phyloP scores from a whole-genome alignment of 805 yeast species.

The Suhomyces vadensis region DNA sequence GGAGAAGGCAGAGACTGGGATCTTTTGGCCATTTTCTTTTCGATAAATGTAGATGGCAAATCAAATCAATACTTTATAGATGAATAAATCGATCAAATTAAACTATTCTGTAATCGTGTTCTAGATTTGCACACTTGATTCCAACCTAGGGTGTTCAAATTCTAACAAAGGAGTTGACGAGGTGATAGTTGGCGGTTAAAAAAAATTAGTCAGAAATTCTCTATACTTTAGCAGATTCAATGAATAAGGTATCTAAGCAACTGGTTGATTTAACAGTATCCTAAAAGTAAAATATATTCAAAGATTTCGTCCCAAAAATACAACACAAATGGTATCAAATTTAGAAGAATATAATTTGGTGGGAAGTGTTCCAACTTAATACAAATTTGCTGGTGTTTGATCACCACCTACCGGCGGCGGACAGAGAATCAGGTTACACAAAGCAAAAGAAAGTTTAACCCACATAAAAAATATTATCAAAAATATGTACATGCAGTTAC shows the following conservation, averaged over 20 bases:
- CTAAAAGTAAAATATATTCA: too few relatives aligned
- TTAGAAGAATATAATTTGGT: background rate
- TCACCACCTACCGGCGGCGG: conserved; percentile 5
- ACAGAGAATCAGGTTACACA: conserved; percentile 1
- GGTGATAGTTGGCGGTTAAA: background rate
- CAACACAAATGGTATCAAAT: background rate
- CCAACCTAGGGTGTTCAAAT: too few relatives aligned
- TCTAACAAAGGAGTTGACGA: background rate
- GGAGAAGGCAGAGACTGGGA: conserved; percentile 11
- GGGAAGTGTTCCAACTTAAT: conserved; percentile 4
- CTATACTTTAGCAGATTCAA: background rate
- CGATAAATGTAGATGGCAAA: background rate
- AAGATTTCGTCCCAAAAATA: background rate
- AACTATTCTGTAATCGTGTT: too few relatives aligned
- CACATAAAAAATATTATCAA: conserved; percentile 3
- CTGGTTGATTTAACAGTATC: background rate
- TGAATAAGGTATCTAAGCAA: too few relatives aligned
- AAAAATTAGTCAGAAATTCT: too few relatives aligned
- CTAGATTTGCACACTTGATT: too few relatives aligned
- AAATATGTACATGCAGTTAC: conserved; percentile 1
- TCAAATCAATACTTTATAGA: too few relatives aligned
- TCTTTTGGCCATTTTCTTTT: conserved; percentile 12
- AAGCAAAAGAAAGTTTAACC: conserved; percentile 3
- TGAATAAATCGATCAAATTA: too few relatives aligned
- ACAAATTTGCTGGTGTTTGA: conserved; percentile 2